These are phyloP conservation scores for Ballota nigra DNA, from an alignment of 257 asterid species.

Conservation along the genomic window DNA sequence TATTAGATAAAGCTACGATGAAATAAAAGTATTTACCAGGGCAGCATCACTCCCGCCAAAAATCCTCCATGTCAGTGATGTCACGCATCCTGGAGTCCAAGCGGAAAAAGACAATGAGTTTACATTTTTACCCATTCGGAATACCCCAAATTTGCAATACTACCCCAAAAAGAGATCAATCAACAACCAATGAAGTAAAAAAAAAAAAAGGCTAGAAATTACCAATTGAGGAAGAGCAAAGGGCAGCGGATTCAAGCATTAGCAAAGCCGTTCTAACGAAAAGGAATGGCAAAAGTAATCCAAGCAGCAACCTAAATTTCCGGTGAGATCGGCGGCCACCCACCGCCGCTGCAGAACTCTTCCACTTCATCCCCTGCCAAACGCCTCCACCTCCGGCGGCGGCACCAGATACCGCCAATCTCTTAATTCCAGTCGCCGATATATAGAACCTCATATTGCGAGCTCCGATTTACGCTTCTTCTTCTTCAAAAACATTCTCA, in stretches of 20 bases:
- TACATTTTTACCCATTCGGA: background rate
- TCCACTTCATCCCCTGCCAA: conserved; percentile 39
- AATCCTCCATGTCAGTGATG: conserved; percentile 43
- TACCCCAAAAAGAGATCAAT: background rate
- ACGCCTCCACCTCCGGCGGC: conserved; percentile 28
- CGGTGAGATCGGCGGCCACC: conserved; percentile 49
- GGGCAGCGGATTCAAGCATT: conserved; percentile 62
- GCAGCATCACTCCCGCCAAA: conserved; percentile 76
- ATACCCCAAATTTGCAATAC: conserved; percentile 2
- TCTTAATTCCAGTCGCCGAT: conserved; percentile 47
- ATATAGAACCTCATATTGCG: conserved; percentile 51
- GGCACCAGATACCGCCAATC: conserved; percentile 38
- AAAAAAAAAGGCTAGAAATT: conserved; percentile 10
- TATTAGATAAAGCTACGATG: background rate
- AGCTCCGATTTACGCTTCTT: conserved; percentile 34
- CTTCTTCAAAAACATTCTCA: conserved; percentile 28
- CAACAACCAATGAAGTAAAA: background rate
- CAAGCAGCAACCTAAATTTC: conserved; percentile 52
- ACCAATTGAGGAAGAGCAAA: conserved; percentile 72
- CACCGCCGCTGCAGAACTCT: conserved; percentile 33
- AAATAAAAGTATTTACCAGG: conserved; percentile 43
- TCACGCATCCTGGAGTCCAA: conserved; percentile 53
- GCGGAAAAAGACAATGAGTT: background rate
- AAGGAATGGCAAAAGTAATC: conserved; percentile 54
- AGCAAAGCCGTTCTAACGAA: conserved; percentile 59